phyloP scores from a whole-genome alignment of 345 rosid species.

The Eucalyptus pauciflora region DNA sequence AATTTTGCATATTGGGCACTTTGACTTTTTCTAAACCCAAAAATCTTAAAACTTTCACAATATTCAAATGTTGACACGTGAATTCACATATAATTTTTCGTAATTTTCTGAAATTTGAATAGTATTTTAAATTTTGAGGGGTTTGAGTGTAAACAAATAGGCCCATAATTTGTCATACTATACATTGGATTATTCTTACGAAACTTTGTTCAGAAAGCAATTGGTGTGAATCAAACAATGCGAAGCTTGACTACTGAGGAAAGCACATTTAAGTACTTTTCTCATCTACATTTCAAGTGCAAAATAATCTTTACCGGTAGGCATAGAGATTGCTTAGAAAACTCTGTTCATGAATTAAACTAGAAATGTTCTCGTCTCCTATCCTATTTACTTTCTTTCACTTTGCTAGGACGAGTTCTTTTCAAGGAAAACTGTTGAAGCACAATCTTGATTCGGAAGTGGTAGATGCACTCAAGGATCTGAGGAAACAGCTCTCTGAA shows the following conservation, averaged over 20 bases:
- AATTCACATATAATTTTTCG: neutral
- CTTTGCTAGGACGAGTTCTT: constrained; percentile 48
- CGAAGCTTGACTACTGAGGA: neutral
- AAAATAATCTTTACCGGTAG: neutral
- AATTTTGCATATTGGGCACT: neutral
- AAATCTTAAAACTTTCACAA: neutral
- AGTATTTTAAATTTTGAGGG: neutral
- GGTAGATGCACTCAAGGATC: constrained; percentile 76
- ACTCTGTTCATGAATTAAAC: neutral
- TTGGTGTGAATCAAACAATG: neutral
- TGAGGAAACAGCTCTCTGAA: constrained; percentile 55
- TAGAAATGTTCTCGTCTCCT: neutral
- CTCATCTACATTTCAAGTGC: neutral
- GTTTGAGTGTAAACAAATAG: neutral
- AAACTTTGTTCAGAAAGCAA: neutral
- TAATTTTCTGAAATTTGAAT: neutral
- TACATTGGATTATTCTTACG: neutral
- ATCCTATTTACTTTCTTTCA: neutral
- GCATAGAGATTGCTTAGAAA: neutral
- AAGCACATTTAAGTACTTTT: neutral
- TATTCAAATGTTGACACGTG: neutral
- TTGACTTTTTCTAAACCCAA: neutral
- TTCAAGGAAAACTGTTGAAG: constrained; percentile 74
- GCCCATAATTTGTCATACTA: neutral
- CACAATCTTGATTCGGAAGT: constrained; percentile 89